These are phyloP conservation scores for Coniophora puteana DNA, from an alignment of 1,284 basidiomycete genomes.

Conservation along the genomic window DNA sequence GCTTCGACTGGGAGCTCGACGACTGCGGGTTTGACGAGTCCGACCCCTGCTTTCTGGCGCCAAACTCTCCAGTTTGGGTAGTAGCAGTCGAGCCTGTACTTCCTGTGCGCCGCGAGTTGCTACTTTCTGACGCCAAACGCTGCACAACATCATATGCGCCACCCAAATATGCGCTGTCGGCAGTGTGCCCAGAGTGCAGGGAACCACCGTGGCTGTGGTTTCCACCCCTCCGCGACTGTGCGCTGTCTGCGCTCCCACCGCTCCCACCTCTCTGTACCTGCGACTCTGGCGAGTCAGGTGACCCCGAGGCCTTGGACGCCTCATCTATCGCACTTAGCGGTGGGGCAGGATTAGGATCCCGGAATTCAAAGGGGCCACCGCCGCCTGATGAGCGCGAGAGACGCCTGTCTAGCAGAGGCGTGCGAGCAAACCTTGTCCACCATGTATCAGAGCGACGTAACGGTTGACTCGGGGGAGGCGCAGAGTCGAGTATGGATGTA, in stretches of 20 bases:
- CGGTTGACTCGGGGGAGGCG: constrained; percentile 25
- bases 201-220: constrained; percentile 40
- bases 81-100: constrained; percentile 21
- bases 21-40: constrained; percentile 16
- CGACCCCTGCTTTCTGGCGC: constrained; percentile 9
- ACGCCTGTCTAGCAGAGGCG: constrained; percentile 38
- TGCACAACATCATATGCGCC: constrained; percentile 66
- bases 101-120: constrained; percentile 19
- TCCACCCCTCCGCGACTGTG: too few relatives aligned
- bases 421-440: constrained; percentile 43
- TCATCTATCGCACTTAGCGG: constrained; percentile 56
- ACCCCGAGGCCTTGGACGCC: constrained; percentile 33
- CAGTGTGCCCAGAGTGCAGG: constrained; percentile 45
- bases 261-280: constrained; percentile 11
- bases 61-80: constrained; percentile 18
- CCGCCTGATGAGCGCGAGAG: constrained; percentile 39
- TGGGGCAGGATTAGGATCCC: constrained; percentile 71
- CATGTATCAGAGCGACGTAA: constrained; percentile 40
- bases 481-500: constrained; percentile 19
- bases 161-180: constrained; percentile 62
- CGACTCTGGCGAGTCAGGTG: constrained; percentile 24
- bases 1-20: constrained; percentile 3
- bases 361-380: constrained; percentile 54
- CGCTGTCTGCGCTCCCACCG: constrained; percentile 23
- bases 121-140: constrained; percentile 40